Base-by-base conservation (phyloP, 1,284 basidiomycete genomes). In the Coniferiporia sulphurascens region DNA sequence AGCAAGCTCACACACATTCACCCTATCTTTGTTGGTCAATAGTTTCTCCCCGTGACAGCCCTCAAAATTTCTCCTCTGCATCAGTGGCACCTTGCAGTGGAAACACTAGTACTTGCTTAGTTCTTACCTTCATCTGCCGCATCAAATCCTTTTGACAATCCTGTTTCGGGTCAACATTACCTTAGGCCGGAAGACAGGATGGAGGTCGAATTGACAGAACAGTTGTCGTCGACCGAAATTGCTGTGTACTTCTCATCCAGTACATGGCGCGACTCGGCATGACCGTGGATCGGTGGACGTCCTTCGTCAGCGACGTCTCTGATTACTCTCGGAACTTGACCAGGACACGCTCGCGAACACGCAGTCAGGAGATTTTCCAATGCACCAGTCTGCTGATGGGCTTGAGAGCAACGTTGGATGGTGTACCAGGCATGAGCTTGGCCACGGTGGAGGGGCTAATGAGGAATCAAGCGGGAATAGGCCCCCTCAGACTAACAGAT, bases 201-300 rank as follows among this genome's bases (percentile, higher is more conserved):
- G 10, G 43, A 55, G n/a, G 21, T n/a, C 8, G n/a, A n/a, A 21
- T 38, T 27, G 32, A 38, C 48, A 12, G 55, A 2, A 10, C 32
- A 43, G 8, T 17, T 48, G 27, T 50, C 52, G 21, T 61, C 59
- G 4, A 52, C 55, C 12, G 59, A 61, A 21, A 49, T 55, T 27
- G 59, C 59, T 27, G 59, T 49, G 19, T 61, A 46, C 59, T 61
- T 61, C 59, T 10, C 35, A 54, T 17, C 48, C 35, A 36, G 41
- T 32, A 17, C 43, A 35, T 43, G 58, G 43, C 6, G 21, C 56
- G 2, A 10, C 41, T 1, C 41, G 56, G n/a, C 53, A 52, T 15
- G 4, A 43, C 21, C 43, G 36, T 19, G 41, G 32, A 9, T 34
- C 48, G 10, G 7, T 48, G 27, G 54, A 32, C 7, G 32, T 34